Base-by-base conservation (phyloP, 2,329 filamentous ascomycete genomes). In the Fusarium sp. region DNA sequence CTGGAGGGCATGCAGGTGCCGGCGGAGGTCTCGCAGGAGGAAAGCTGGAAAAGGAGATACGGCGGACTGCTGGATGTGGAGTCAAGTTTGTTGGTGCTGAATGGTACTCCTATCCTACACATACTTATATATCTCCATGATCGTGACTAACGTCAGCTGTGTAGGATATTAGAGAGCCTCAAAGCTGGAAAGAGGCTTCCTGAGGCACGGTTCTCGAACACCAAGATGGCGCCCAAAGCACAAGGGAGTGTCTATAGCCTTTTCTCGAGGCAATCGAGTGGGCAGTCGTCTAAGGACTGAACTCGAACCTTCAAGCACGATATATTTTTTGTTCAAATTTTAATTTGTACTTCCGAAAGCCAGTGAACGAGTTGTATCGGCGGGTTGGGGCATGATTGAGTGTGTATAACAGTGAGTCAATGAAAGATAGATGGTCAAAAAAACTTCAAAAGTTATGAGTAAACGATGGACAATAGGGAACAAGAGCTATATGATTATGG, bases 21-120 rank as follows among this genome's bases (percentile, higher is more conserved):
- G 92, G 92, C 0, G 93, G 93, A 42, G 92, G 92, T 1, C 83
- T 97, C 8, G 88, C 94, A 6, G 89, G 87, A 2, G 85, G 85
- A 31, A 97, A 97, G 81, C 81, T 97, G 50, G 91, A 97, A 72
- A 92, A 88, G 77, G 94, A 97, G 81, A 91, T 97, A 57, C 79
- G 82, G 28, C 85, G 86, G 57, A 82, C 88, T 6, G 84, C 90
- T 23, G 92, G 92, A 12, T 88, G 87, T 67, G 88, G 86, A 28
- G 84, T 97, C 52, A 94, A 90, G 80, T 95, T 91, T 78, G 91
- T 97, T 55, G 88, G 85, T 52, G 92, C 90, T 28, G 91, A 97
- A 72, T 97, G 94, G 93, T 91, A 76, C 51, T 42, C 59, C 20
- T 15, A 15, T 38, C 16, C 11, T 33, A 11, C 7, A 13, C 11